These are phyloP conservation scores for Periconia macrospinosa DNA, from an alignment of 2,329 filamentous ascomycete genomes.

Conservation along the genomic window DNA sequence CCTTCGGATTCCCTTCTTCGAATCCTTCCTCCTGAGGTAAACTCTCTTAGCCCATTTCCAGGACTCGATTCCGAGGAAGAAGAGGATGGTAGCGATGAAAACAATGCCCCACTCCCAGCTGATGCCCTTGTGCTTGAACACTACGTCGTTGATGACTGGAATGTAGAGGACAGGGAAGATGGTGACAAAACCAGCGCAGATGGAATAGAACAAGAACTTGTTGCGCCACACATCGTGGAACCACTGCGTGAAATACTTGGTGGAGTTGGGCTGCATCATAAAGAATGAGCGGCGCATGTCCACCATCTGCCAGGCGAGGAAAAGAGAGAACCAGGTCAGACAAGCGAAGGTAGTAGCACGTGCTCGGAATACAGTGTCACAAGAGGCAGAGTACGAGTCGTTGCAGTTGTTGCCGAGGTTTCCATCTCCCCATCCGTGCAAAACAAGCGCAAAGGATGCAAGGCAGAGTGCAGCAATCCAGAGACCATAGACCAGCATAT, in stretches of 20 bases:
- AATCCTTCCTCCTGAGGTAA: conserved; percentile 32
- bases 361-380: conserved; percentile 50
- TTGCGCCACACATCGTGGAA: conserved; percentile 70
- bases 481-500: conserved; percentile 44
- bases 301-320: conserved; percentile 79
- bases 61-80: conserved; percentile 64
- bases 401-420: conserved; percentile 40
- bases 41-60: conserved; percentile 70
- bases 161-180: conserved; percentile 62
- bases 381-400: conserved; percentile 31
- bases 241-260: conserved; percentile 61
- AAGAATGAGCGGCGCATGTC: conserved; percentile 74
- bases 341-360: conserved; percentile 74
- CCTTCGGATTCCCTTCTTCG: conserved; percentile 19
- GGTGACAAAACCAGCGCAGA: conserved; percentile 48
- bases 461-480: conserved; percentile 41
- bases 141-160: conserved; percentile 64
- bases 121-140: conserved; percentile 69
- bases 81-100: conserved; percentile 62
- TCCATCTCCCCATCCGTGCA: conserved; percentile 38
- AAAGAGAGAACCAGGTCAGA: conserved; percentile 75
- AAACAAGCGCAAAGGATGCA: conserved; percentile 39
- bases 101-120: conserved; percentile 72
- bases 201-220: conserved; percentile 59
- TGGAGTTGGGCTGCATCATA: conserved; percentile 67